phyloP scores from a whole-genome alignment of 768 basidiomycete genomes.

The Suillus occidentalis region DNA sequence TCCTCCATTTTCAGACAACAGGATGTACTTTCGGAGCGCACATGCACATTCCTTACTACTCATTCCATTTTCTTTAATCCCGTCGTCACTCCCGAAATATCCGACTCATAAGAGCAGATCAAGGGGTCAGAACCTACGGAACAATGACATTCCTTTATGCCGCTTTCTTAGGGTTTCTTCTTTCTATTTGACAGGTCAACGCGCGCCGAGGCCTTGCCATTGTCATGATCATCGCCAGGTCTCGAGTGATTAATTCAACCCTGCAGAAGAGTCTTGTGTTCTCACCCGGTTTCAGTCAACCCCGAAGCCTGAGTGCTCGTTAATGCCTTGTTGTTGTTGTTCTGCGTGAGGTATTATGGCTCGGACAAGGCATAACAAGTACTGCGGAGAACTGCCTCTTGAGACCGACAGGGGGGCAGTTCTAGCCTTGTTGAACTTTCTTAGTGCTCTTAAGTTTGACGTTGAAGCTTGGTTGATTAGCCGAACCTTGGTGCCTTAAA shows the following conservation, averaged over 20 bases:
- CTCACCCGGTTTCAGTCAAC: constrained; percentile 15
- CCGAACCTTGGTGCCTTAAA: constrained; percentile 24
- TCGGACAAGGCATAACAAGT: not conserved
- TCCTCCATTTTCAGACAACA: constrained; percentile 15
- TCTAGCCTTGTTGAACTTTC: not conserved
- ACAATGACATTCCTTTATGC: constrained; percentile 8
- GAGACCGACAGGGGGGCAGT: not conserved
- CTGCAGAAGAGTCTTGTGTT: constrained; percentile 6
- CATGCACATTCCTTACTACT: constrained; percentile 32
- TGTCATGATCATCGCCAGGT: not conserved
- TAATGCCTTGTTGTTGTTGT: not conserved
- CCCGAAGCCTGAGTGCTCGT: constrained; percentile 14
- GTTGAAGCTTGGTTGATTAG: constrained; percentile 13
- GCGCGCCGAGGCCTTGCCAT: constrained; percentile 9
- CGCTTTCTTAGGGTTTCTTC: not conserved
- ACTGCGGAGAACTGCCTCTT: constrained; percentile 10
- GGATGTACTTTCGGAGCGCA: constrained; percentile 20
- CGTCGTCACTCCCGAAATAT: constrained; percentile 13
- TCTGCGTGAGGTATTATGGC: not conserved
- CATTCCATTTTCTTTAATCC: constrained; percentile 10
- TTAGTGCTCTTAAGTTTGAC: not conserved
- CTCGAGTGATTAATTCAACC: constrained; percentile 10
- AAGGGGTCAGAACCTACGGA: not conserved
- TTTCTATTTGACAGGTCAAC: not conserved
- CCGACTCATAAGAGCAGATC: not conserved